Evolutionary conservation across 2,329 filamentous ascomycete genomes (phyloP).

Genomic region (Cladosporium cucumerinum): DNA sequence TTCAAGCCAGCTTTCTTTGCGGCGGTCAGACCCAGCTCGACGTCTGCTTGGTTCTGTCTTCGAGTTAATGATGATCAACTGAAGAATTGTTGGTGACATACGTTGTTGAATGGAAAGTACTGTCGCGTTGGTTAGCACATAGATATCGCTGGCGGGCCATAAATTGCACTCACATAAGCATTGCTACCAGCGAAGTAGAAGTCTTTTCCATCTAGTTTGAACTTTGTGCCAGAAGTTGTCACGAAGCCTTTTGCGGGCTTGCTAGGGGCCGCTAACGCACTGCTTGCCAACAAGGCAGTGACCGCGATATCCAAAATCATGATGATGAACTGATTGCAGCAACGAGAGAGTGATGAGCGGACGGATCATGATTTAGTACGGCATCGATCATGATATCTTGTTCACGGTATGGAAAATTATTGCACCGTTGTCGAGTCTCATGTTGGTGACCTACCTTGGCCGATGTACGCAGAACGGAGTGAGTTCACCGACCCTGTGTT

Average conservation of each 20-base stretch:
- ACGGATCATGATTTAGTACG: background rate
- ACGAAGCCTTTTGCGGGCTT: slow-evolving; percentile 43
- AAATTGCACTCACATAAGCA: slow-evolving; percentile 45
- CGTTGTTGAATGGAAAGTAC: slow-evolving; percentile 50
- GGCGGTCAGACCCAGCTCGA: slow-evolving; percentile 46
- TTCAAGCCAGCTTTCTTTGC: slow-evolving; percentile 50
- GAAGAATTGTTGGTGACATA: slow-evolving; percentile 33
- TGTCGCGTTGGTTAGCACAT: background rate
- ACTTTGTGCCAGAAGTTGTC: slow-evolving; percentile 49
- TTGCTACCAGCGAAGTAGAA: slow-evolving; percentile 59
- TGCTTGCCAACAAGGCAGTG: slow-evolving; percentile 2
- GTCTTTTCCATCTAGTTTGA: slow-evolving; percentile 53
- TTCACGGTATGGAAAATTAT: background rate
- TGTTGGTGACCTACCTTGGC: background rate
- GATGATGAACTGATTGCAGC: background rate
- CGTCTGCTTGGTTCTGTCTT: slow-evolving; percentile 42
- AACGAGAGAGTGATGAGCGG: background rate
- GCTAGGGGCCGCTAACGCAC: background rate
- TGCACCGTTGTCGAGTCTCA: background rate
- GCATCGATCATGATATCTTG: background rate
- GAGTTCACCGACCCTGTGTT: background rate
- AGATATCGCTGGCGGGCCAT: background rate
- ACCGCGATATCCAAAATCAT: background rate
- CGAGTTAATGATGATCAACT: slow-evolving; percentile 28
- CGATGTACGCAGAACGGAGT: background rate